Evolutionary conservation across 345 rosid species (phyloP), one percentile per base, ranked within the genome.

Genomic region (Arabidopsis arenosa): DNA sequence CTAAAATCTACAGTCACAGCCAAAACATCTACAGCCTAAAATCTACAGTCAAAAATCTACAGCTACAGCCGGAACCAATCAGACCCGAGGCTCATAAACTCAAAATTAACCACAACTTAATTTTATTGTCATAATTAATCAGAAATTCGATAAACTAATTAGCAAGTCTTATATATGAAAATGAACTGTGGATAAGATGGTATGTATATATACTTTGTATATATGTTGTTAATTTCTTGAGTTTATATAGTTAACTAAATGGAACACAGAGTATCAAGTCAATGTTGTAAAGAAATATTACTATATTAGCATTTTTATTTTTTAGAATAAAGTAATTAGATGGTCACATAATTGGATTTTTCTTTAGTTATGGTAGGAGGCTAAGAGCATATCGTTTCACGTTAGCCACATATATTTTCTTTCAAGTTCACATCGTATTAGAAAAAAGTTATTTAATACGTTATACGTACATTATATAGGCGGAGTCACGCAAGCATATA

Each of bases 401-500:
- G 63, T 59, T 71, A 40, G 73, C 81, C 81, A 58, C 73, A 64
- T 71, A 76, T 54, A 49, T 21, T 47, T 30, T 30, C 18, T 13
- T 47, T 39, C 70, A 43, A 43, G 39, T 68, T 45, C 71, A 68
- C 68, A 51, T 68, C 3, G 57, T 60, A 45, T 37, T 35, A 39
- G 36, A 23, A 2, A 23, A 23, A n/a, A 35, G 15, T 51, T 51
- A 23, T 21, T 15, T 9, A 15, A 39, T 26, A 15, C 18, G 44
- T 12, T 18, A 58, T 17, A 10, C 21, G 30, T 28, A 28, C 4
- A 28, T 5, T 12, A 39, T 18, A 11, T 4, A 53, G 66, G 67
- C 33, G 47, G 62, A 77, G 67, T 55, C 75, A 64, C 80, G 63
- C 80, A 77, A 68, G 40, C 63, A 68, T 17, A 39, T 28, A 51